These are phyloP conservation scores for Aspergillus sp. DNA, from an alignment of 2,329 filamentous ascomycete genomes.

Conservation along the genomic window DNA sequence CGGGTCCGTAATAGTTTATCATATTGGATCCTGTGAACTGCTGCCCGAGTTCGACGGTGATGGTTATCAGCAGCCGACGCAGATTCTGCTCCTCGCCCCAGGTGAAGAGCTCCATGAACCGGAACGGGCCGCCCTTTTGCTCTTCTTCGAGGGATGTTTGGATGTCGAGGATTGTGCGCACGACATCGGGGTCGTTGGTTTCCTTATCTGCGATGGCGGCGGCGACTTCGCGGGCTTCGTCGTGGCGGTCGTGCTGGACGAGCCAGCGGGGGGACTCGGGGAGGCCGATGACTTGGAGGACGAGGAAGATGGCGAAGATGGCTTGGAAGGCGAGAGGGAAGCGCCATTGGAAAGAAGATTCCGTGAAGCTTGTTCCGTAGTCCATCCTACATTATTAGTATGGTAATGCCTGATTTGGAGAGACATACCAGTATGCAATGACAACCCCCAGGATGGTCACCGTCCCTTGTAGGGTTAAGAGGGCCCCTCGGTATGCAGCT, in stretches of 20 bases:
- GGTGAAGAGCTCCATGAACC: conserved; percentile 36
- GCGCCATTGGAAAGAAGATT: conserved; percentile 32
- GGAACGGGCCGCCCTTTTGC: conserved; percentile 32
- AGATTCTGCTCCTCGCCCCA: conserved; percentile 34
- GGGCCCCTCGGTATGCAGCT: conserved; percentile 22
- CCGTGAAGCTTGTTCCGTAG: conserved; percentile 42
- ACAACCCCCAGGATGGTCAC: conserved; percentile 26
- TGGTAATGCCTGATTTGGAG: background rate
- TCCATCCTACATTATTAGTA: conserved; percentile 31
- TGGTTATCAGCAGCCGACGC: conserved; percentile 34
- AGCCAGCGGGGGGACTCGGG: conserved; percentile 35
- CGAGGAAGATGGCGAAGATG: conserved; percentile 25
- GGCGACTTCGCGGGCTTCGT: conserved; percentile 25
- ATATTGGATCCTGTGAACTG: conserved; percentile 40
- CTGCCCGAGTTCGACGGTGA: conserved; percentile 37
- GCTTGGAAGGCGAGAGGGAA: conserved; percentile 32
- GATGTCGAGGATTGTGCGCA: conserved; percentile 21
- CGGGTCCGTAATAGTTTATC: conserved; percentile 44
- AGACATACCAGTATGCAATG: conserved; percentile 21
- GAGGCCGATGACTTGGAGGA: conserved; percentile 26
- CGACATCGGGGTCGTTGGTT: conserved; percentile 11
- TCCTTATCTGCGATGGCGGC: conserved; percentile 20
- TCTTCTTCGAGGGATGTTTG: conserved; percentile 23
- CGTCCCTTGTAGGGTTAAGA: conserved; percentile 27
- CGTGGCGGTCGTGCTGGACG: conserved; percentile 25